phyloP scores from a whole-genome alignment of 225 moss, liverwort and hornwort species.

The Neckera pumila region DNA sequence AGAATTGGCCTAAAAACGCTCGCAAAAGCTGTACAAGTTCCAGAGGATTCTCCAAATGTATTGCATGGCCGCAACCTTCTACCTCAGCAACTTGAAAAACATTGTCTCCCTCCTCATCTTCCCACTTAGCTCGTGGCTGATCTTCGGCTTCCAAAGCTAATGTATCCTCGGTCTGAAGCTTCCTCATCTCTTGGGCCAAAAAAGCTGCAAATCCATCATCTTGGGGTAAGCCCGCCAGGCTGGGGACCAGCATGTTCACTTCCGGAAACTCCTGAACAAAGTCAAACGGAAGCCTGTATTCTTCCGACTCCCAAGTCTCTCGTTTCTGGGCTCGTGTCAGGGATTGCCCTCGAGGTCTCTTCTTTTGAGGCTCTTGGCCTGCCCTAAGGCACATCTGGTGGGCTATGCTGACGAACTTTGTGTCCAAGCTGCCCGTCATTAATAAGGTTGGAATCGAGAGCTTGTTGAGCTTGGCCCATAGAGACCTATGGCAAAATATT shows the following conservation, averaged over 20 bases:
- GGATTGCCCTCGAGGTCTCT: neutral
- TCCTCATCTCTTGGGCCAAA: conserved; percentile 29
- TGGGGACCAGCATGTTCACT: conserved; percentile 31
- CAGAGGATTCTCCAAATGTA: conserved; percentile 66
- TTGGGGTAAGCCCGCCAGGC: conserved; percentile 12
- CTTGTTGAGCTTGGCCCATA: conserved; percentile 54
- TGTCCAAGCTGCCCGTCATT: conserved; percentile 65
- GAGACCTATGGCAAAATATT: conserved; percentile 28
- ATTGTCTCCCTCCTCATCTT: neutral
- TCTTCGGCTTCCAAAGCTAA: conserved; percentile 10
- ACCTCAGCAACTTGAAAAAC: conserved; percentile 23
- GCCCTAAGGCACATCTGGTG: conserved; percentile 43
- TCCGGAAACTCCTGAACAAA: conserved; percentile 26
- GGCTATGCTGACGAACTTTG: conserved; percentile 64
- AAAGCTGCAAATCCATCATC: conserved; percentile 38
- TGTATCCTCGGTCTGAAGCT: conserved; percentile 17
- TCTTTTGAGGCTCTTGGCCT: conserved; percentile 13
- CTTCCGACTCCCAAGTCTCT: conserved; percentile 22
- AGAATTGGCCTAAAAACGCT: conserved; percentile 13
- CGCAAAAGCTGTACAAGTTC: conserved; percentile 43
- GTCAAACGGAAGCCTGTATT: conserved; percentile 25
- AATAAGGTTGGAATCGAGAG: conserved; percentile 46
- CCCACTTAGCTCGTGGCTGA: neutral
- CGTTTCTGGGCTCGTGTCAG: conserved; percentile 7
- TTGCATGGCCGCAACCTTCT: conserved; percentile 62